A percentile compares a stretch with the other conserved stretches of the same genome.
These are phyloP conservation scores for Lablab purpureus DNA, from an alignment of 306 rosid species.

Conservation along the genomic window DNA sequence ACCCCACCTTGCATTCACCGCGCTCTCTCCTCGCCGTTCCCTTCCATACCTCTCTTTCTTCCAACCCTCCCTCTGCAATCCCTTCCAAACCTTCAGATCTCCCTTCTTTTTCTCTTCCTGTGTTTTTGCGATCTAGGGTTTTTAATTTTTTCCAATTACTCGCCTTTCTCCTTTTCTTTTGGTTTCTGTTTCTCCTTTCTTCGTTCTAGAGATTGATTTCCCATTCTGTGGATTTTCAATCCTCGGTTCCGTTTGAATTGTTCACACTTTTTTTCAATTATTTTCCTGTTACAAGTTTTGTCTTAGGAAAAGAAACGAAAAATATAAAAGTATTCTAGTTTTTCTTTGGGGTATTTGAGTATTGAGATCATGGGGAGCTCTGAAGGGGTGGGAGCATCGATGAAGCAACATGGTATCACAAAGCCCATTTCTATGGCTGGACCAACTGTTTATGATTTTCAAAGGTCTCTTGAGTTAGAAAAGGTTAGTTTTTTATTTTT, in stretches of 20 bases:
- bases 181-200: background rate
- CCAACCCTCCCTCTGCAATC: background rate
- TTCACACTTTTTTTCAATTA: background rate
- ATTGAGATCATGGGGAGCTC: conserved; percentile 63
- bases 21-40: background rate
- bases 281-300: background rate
- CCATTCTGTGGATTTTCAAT: background rate
- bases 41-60: background rate
- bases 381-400: conserved; percentile 54
- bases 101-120: background rate
- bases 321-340: background rate
- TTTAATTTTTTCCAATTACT: background rate
- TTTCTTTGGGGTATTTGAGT: background rate
- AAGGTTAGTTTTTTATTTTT: conserved; percentile 56
- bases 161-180: background rate
- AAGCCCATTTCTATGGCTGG: conserved; percentile 73
- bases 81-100: background rate
- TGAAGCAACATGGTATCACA: conserved; percentile 66
- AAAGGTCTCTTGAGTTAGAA: conserved; percentile 59
- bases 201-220: conserved; percentile 36
- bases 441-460: conserved; percentile 60
- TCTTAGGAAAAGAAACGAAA: background rate
- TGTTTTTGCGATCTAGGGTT: conserved; percentile 7
- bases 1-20: conserved; percentile 23
- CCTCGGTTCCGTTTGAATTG: background rate